Base-by-base conservation (phyloP, 1,284 basidiomycete genomes). In the Fomitopsis pinicola region DNA sequence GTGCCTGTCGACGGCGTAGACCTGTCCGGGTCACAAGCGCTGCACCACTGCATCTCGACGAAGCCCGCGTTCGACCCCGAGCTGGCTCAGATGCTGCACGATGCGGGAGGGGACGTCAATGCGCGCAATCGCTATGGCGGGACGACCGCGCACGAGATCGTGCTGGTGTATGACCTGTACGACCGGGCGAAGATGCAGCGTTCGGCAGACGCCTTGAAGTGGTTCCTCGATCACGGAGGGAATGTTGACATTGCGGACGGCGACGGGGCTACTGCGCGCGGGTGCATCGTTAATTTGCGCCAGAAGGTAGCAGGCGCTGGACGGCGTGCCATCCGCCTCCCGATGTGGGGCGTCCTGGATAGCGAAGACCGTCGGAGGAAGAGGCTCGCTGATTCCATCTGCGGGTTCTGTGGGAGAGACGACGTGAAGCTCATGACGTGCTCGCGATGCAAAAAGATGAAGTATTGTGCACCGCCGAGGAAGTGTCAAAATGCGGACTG, bases 201-300 rank as follows among this genome's bases (percentile, higher is more conserved):
- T 22, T 71, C 76, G 3, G 62, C 59, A 4, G 58, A 65, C 28
- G 72, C 75, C 14, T 63, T 80, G 28, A 59, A 71, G 59, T 80
- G 76, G 76, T 78, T 75, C 66, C 64, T 81, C 57, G 62, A 63
- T 1, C 77, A 80, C 66, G 78, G 77, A n/a, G 79, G 78, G 12
- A 80, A 73, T 66, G 63, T 78, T 9, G 78, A 80, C 60, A 75
- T 80, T 36, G 71, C 71, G 50, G 78, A 80, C 61, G 71, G 72
- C 30, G 77, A 80, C 67, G 76, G 30, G 4, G 8, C 8, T 2
- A 33, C 5, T 8, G 30, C 30, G 30, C 30, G 30, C 30, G 3
- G 30, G 30, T 33, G 30, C 38, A 40, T 40, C 38, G 9, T 3
- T 12, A 2, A 40, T 10, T 8, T 40, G 3, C 12, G 14, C 38